A percentile compares a stretch with the other conserved stretches of the same genome.
Conservation (phyloP, 2,329 filamentous ascomycete genomes). For the Neocucurbitaria cava region DNA sequence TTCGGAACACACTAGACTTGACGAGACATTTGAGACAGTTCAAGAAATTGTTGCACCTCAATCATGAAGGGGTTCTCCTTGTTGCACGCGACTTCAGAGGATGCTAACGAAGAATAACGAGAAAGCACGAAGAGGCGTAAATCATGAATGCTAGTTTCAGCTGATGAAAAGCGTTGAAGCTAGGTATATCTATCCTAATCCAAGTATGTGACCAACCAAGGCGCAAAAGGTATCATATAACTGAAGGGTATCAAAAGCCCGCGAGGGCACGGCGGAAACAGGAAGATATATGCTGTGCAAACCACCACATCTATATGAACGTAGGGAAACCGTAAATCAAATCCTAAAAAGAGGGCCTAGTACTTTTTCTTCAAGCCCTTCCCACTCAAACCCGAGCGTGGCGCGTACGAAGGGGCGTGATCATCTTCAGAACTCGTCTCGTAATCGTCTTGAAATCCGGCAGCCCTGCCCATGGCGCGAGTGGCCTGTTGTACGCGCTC, state of each 20-base stretch:
- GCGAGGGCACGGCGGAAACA: not conserved
- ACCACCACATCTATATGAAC: not conserved
- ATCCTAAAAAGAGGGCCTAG: not conserved
- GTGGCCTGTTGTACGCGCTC: constrained; percentile 27
- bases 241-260: not conserved
- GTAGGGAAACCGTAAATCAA: not conserved
- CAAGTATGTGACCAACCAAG: not conserved
- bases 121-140: not conserved
- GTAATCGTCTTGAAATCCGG: constrained; percentile 21
- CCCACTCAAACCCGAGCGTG: constrained; percentile 4
- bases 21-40: too few relatives aligned
- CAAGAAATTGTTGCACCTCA: too few relatives aligned
- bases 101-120: not conserved
- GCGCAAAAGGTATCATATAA: not conserved
- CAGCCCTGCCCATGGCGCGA: constrained; percentile 16
- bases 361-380: constrained; percentile 14
- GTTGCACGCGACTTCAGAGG: too few relatives aligned
- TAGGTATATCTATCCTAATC: not conserved
- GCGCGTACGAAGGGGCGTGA: not conserved
- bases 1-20: too few relatives aligned
- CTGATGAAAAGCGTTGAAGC: not conserved
- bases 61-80: too few relatives aligned
- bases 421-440: constrained; percentile 18
- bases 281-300: not conserved
- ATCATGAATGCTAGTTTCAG: not conserved